Percentiles rank a stretch among this genome's conserved stretches.
These are phyloP conservation scores for Beta corolliflora DNA, from an alignment of 179 eudicot species.

Conservation along the genomic window DNA sequence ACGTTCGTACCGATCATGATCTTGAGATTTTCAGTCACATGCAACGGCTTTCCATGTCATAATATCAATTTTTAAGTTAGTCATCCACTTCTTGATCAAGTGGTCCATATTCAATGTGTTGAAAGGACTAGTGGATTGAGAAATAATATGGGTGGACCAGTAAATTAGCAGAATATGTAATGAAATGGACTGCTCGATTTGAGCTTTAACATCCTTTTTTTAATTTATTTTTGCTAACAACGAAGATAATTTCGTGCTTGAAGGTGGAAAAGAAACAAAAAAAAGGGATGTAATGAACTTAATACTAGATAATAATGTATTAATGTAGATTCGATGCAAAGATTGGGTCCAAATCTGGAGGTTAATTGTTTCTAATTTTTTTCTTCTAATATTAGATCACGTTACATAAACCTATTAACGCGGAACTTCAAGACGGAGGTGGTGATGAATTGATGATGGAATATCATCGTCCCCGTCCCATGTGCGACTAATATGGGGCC, in stretches of 20 bases:
- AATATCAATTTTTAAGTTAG: constrained; percentile 10
- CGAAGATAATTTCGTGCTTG: neutral
- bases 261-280: constrained; percentile 5
- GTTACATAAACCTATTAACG: constrained; percentile 19
- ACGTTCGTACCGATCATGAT: constrained; percentile 26
- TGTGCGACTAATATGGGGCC: constrained; percentile 23
- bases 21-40: constrained; percentile 33
- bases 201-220: neutral
- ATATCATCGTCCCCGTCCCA: constrained; percentile 22
- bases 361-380: neutral
- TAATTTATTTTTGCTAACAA: neutral
- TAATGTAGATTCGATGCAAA: neutral
- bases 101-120: constrained; percentile 29
- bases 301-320: neutral
- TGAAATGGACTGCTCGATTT: neutral
- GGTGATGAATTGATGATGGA: neutral
- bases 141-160: constrained; percentile 14
- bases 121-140: constrained; percentile 4
- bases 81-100: constrained; percentile 15
- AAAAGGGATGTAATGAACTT: neutral
- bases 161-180: neutral
- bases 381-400: constrained; percentile 9
- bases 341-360: neutral
- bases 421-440: constrained; percentile 12
- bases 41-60: constrained; percentile 26